Percentiles rank a stretch among this genome's conserved stretches.
These are phyloP conservation scores for Helicosporidium sp. DNA, from an alignment of 139 green algal species.

Conservation along the genomic window DNA sequence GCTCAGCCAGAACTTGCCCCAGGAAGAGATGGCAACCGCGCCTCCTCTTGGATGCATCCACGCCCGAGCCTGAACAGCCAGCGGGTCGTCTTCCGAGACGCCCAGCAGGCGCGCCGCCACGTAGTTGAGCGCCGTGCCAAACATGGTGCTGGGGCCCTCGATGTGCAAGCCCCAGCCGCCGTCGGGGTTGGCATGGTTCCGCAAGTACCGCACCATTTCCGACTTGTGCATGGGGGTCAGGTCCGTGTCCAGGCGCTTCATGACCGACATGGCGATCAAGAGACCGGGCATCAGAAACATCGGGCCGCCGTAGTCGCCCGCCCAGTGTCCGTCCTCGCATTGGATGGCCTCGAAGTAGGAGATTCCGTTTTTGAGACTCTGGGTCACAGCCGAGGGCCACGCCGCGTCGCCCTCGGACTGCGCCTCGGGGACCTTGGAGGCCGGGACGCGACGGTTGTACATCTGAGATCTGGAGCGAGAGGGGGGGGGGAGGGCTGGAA, in stretches of 20 bases:
- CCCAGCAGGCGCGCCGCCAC: constrained; percentile 56
- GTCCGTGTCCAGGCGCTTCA: constrained; percentile 47
- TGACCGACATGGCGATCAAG: constrained; percentile 71
- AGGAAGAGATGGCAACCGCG: constrained; percentile 64
- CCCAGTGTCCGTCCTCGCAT: constrained; percentile 82
- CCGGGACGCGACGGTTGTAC: too few relatives aligned
- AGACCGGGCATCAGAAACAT: constrained; percentile 98
- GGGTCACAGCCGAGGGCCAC: too few relatives aligned
- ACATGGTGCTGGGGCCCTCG: constrained; percentile 93
- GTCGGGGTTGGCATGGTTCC: constrained; percentile 88
- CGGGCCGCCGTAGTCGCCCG: constrained; percentile 90
- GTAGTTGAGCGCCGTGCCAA: constrained; percentile 80
- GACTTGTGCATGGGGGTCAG: constrained; percentile 31
- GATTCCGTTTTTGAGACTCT: constrained; percentile 35
- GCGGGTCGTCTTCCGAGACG: constrained; percentile 25
- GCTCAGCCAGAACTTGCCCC: constrained; percentile 98
- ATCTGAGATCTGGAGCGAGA: too few relatives aligned
- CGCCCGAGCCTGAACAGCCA: constrained; percentile 18
- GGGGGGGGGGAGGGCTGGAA: too few relatives aligned
- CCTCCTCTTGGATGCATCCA: constrained; percentile 81
- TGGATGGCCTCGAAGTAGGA: constrained; percentile 70
- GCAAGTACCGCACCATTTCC: constrained; percentile 59
- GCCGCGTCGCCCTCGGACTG: too few relatives aligned
- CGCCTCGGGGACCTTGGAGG: too few relatives aligned
- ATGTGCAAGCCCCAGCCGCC: constrained; percentile 94